phyloP scores from a whole-genome alignment of 192 early-diverging fungal species.

The Coemansia erecta region DNA sequence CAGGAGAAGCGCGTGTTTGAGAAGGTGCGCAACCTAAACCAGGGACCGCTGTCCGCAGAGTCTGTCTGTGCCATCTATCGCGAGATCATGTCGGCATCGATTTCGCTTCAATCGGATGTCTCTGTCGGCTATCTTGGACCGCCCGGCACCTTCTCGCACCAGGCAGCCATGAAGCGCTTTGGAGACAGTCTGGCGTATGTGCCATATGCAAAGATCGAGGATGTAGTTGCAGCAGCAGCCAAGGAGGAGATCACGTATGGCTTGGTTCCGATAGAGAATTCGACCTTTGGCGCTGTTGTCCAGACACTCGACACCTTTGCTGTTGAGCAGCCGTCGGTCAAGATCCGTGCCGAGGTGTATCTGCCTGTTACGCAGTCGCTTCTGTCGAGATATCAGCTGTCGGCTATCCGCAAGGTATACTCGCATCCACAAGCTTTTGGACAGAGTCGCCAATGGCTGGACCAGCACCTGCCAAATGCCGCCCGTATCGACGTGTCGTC shows the following conservation, averaged over 20 bases:
- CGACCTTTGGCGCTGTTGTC: conserved; percentile 81
- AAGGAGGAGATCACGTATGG: conserved; percentile 78
- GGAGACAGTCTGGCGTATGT: conserved; percentile 75
- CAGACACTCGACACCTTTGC: conserved; percentile 80
- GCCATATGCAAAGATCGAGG: conserved; percentile 65
- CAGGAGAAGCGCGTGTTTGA: conserved; percentile 78
- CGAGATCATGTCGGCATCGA: conserved; percentile 88
- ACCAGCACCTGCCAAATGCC: conserved; percentile 67
- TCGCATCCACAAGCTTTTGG: conserved; percentile 75
- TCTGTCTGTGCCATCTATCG: conserved; percentile 69
- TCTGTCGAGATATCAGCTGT: conserved; percentile 63
- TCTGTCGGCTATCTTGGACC: conserved; percentile 91
- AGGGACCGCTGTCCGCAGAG: conserved; percentile 71
- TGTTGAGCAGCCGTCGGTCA: conserved; percentile 49
- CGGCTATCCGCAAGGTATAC: conserved; percentile 76
- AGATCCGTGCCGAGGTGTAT: conserved; percentile 79
- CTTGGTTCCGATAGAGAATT: conserved; percentile 95
- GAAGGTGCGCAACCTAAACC: conserved; percentile 67
- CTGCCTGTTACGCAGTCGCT: conserved; percentile 80
- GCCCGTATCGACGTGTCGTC: conserved; percentile 73
- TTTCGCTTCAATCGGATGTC: conserved; percentile 75
- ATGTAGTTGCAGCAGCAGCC: conserved; percentile 78
- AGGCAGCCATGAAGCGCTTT: conserved; percentile 77
- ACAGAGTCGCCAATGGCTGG: conserved; percentile 76
- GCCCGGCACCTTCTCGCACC: conserved; percentile 84